phyloP scores from a whole-genome alignment of 192 early-diverging fungal genomes.

The Spizellomyces punctatus region DNA sequence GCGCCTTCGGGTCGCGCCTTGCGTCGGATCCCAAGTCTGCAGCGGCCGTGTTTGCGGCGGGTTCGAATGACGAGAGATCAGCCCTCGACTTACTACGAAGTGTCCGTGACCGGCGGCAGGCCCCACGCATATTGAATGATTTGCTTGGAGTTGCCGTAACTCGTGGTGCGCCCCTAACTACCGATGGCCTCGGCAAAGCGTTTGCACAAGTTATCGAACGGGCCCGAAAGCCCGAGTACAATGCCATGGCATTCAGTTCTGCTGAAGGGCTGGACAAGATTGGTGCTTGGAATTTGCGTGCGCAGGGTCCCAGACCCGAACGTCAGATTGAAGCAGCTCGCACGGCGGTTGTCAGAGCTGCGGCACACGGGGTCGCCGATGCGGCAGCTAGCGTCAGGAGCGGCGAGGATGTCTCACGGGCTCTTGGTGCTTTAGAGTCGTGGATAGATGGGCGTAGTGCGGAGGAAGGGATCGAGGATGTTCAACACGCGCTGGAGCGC shows the following conservation, averaged over 20 bases:
- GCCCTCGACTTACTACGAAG: slow-evolving; percentile 3
- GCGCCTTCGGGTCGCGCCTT: slow-evolving; percentile 16
- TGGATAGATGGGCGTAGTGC: slow-evolving; percentile 7
- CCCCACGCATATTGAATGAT: slow-evolving; percentile 3
- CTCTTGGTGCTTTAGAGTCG: slow-evolving; percentile 10
- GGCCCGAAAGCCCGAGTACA: background rate
- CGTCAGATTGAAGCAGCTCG: slow-evolving; percentile 3
- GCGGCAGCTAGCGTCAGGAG: slow-evolving; percentile 14
- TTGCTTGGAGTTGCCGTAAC: slow-evolving; percentile 9
- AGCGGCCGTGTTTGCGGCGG: slow-evolving; percentile 3
- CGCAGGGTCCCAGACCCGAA: background rate
- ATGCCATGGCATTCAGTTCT: slow-evolving; percentile 27
- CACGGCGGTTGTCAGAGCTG: slow-evolving; percentile 16
- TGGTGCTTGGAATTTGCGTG: slow-evolving; percentile 14
- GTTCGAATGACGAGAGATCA: slow-evolving; percentile 3
- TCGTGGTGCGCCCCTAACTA: slow-evolving; percentile 8
- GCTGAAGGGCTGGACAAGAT: background rate
- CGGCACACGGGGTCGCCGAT: slow-evolving; percentile 23
- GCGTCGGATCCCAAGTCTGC: slow-evolving; percentile 17
- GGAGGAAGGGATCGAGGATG: background rate
- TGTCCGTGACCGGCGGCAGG: slow-evolving; percentile 18
- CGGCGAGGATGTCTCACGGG: slow-evolving; percentile 15
- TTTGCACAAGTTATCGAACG: slow-evolving; percentile 22
- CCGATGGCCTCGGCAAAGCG: slow-evolving; percentile 1
- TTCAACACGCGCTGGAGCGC: slow-evolving; percentile 4